Evolutionary conservation across 2,329 filamentous ascomycete genomes (phyloP), one percentile per base, ranked within the genome.

Genomic region (Leptographium radiaticola): DNA sequence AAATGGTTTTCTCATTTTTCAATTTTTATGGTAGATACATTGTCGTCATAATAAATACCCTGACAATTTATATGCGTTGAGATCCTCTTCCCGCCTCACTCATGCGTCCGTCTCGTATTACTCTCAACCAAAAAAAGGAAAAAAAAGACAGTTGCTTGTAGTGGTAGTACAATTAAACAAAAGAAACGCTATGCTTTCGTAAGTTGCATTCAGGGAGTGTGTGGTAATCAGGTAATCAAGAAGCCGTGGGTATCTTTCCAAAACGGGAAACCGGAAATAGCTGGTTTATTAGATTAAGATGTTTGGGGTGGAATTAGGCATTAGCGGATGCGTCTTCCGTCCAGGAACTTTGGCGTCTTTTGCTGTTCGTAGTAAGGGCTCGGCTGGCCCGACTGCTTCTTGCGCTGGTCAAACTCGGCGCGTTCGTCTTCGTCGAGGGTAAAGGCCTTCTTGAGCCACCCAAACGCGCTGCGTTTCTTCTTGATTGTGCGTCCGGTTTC

Each of bases 401-500:
- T 76, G 55, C 75, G 73, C 47, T 75, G 74, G 62, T 83, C 79
- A 58, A 81, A 84, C 11, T 75, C 74, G 10, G 73, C 71, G 52
- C 74, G 75, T 64, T 84, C 81, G 49, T 83, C 79, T 25, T 84
- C 81, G 56, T 82, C 80, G 31, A 84, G 66, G 38, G 76, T 77
- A 52, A 84, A 84, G 1, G 80, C 80, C 67, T 84, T 84, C 66
- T 83, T 84, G 54, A 84, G 65, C 81, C 81, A 84, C 2, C 80
- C 81, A 61, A 84, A 83, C 1, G 80, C 79, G 60, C 81, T 83
- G 58, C 79, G 75, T 70, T 84, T 84, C 70, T 83, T 84, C 65
- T 83, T 83, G 6, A 83, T 62, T 40, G 62, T 61, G 11, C 73
- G 68, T 53, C 62, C 52, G 53, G 62, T 57, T 58, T 63, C 59